These are phyloP conservation scores for Colletotrichum sp. DNA, from an alignment of 2,329 filamentous ascomycete genomes.

Conservation along the genomic window DNA sequence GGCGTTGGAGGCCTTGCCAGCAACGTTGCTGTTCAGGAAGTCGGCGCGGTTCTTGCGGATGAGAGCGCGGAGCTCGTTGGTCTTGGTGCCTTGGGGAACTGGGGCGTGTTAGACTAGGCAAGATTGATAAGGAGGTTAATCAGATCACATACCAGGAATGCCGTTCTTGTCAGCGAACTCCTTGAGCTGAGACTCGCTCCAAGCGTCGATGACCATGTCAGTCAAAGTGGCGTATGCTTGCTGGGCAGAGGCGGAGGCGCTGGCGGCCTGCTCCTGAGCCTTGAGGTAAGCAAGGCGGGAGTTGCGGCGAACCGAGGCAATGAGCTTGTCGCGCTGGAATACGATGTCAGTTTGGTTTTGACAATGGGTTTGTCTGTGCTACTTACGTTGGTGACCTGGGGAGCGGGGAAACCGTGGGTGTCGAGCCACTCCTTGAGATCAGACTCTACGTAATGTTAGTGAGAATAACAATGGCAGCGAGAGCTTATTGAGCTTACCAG, in stretches of 20 bases:
- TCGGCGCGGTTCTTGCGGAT: slow-evolving; percentile 85
- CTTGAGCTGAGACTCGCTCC: slow-evolving; percentile 90
- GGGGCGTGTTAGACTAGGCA: slow-evolving; percentile 30
- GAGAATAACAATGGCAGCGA: too few species aligned
- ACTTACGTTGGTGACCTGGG: slow-evolving; percentile 74
- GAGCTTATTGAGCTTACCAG: slow-evolving; percentile 39
- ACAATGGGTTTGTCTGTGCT: fast-evolving
- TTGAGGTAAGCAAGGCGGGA: slow-evolving; percentile 79
- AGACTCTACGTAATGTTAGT: slow-evolving; percentile 60
- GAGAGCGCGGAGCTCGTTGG: slow-evolving; percentile 87
- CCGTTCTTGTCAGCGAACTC: slow-evolving; percentile 91
- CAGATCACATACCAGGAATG: slow-evolving; percentile 53
- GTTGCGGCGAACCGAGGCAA: slow-evolving; percentile 90
- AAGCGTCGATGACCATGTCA: slow-evolving; percentile 85
- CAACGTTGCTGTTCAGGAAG: slow-evolving; percentile 69
- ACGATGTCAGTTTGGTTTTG: slow-evolving; percentile 21
- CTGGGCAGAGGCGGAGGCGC: slow-evolving; percentile 68
- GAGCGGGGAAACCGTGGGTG: slow-evolving; percentile 81
- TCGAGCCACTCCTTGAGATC: slow-evolving; percentile 95
- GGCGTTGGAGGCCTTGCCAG: slow-evolving; percentile 61
- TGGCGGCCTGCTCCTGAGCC: slow-evolving; percentile 63
- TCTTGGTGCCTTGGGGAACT: slow-evolving; percentile 90
- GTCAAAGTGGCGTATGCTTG: slow-evolving; percentile 77
- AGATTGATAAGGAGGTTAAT: fast-evolving
- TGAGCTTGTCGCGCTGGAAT: slow-evolving; percentile 77